Base-by-base conservation (phyloP, 1,284 basidiomycete species). In the Inonotus obliquus region DNA sequence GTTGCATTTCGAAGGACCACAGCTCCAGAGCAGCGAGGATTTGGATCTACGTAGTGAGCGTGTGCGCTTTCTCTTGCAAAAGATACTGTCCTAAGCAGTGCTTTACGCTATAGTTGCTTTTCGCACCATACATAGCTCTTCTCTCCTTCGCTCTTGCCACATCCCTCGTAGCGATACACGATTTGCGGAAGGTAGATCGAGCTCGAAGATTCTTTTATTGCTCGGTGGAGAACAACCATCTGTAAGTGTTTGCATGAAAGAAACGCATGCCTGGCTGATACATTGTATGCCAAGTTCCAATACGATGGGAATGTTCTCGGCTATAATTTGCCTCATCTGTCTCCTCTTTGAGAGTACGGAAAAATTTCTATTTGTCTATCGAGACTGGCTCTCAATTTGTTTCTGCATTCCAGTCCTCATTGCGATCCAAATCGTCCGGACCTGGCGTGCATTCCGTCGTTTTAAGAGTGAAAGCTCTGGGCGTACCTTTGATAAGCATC, bases 121-220 rank as follows among this genome's bases (percentile, higher is more conserved):
- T 69, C 13, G 70, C 73, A 5, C 76, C 76, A 4, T 77, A 77
- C 56, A 49, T 74, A 44, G 67, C 65, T 17, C 70, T 73, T 27
- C 45, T 68, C 4, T 65, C 65, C 9, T 77, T 76, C 59, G 66
- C 71, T 0, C 55, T 73, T 23, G 70, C 70, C 19, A 68, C 72
- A 13, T 68, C 76, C 19, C 51, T 73, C n/a, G 72, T 72, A 7
- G 69, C 73, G 14, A 35, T 71, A 25, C 53, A 66, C 17, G 58
- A 73, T 51, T 73, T 74, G 0, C 54, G 67, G 1, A 58, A 59
- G 45, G 74, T 76, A 9, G 68, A 53, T 27, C 72, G 76, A 19
- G 41, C 61, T 9, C 66, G 65, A 7, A 63, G 69, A 25, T 69
- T 69, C 58, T 72, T 76, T 56, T 77, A 75, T 59, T 78, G 76